A percentile compares a stretch with the other conserved stretches of the same genome.
Evolutionary conservation across 352 stramenopile genomes (phyloP).

Genomic region (Phytopythium helicoides): DNA sequence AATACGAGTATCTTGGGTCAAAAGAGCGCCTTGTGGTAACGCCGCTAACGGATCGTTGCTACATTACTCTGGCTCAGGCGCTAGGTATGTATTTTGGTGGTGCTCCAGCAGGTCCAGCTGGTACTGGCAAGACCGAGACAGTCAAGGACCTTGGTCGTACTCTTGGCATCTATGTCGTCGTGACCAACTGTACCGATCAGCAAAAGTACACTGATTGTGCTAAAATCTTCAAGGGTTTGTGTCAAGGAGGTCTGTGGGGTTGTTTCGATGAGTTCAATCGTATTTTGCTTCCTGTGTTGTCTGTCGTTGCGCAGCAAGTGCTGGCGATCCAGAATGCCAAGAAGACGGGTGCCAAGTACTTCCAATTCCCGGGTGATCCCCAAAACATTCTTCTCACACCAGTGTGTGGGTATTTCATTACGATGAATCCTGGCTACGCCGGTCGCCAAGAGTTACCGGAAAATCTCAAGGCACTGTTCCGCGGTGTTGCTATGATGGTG

Average conservation of each 20-base stretch:
- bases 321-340: conserved; percentile 98
- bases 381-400: conserved; percentile 96
- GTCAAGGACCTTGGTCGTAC: conserved; percentile 96
- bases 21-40: conserved; percentile 98
- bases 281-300: conserved; percentile 95
- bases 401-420: conserved; percentile 98
- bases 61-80: conserved; percentile 97
- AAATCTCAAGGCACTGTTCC: conserved; percentile 97
- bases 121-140: conserved; percentile 97
- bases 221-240: conserved; percentile 98
- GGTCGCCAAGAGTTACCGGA: conserved; percentile 97
- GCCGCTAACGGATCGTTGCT: conserved; percentile 96
- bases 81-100: conserved; percentile 98
- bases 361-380: conserved; percentile 97
- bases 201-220: conserved; percentile 97
- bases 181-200: conserved; percentile 98
- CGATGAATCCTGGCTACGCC: conserved; percentile 99
- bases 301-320: conserved; percentile 97
- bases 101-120: conserved; percentile 92
- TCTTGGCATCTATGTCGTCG: conserved; percentile 95
- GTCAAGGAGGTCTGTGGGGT: conserved; percentile 95
- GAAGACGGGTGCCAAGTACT: conserved; percentile 94
- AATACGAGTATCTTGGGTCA: conserved; percentile 97
- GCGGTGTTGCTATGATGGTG: conserved; percentile 91
- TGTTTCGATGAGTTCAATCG: conserved; percentile 99